Evolutionary conservation across 345 rosid genomes (phyloP).

Genomic region (Gossypium raimondii): DNA sequence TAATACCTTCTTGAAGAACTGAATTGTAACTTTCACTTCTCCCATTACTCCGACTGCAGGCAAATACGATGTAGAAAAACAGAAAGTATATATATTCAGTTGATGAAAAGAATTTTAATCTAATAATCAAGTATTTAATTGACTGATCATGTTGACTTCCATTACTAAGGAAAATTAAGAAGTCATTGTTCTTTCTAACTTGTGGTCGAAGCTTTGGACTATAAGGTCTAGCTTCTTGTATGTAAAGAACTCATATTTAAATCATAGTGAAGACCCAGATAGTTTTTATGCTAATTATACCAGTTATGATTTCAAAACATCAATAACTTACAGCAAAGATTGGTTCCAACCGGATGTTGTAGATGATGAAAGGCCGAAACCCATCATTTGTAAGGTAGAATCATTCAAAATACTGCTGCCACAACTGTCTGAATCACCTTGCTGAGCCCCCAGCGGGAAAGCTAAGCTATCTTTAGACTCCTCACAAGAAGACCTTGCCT

Average conservation of each 20-base stretch:
- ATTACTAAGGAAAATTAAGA: conserved; percentile 1
- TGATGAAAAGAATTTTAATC: not conserved
- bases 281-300: not conserved
- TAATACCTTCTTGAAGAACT: conserved; percentile 50
- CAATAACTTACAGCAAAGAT: conserved; percentile 47
- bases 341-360: conserved; percentile 41
- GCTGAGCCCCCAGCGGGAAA: conserved; percentile 25
- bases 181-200: conserved; percentile 12
- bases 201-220: conserved; percentile 23
- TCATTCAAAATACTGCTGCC: conserved; percentile 38
- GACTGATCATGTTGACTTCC: conserved; percentile 21
- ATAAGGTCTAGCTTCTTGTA: conserved; percentile 4
- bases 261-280: too few relatives aligned
- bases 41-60: conserved; percentile 26
- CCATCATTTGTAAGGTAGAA: conserved; percentile 44
- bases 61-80: not conserved
- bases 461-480: conserved; percentile 19
- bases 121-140: conserved; percentile 6
- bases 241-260: not conserved
- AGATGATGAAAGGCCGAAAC: conserved; percentile 33
- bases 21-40: conserved; percentile 32
- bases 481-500: conserved; percentile 30
- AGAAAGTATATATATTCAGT: not conserved
- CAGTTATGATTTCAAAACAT: not conserved
- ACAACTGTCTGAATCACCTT: conserved; percentile 30